These are phyloP conservation scores for Xylaria polymorpha DNA, from an alignment of 2,329 filamentous ascomycete species.

Conservation along the genomic window DNA sequence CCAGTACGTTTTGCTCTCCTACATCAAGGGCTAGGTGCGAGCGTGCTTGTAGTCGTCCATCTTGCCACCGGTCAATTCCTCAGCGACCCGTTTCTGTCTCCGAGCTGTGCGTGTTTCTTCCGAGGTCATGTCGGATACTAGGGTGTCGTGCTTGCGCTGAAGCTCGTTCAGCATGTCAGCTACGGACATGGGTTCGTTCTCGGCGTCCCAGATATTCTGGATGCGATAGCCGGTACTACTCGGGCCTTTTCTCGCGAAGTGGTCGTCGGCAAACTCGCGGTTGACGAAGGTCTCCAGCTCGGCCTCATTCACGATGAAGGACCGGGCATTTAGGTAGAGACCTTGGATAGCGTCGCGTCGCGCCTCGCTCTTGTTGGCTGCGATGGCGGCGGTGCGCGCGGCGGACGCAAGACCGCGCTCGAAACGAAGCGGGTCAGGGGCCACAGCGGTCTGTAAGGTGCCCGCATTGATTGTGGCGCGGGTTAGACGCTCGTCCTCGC, in stretches of 20 bases:
- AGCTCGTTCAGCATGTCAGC: constrained; percentile 57
- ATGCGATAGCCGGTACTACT: constrained; percentile 47
- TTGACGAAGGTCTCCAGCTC: constrained; percentile 82
- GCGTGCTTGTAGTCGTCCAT: constrained; percentile 53
- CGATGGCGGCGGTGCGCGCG: constrained; percentile 56
- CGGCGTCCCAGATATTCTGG: constrained; percentile 65
- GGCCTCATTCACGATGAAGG: constrained; percentile 85
- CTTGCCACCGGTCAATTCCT: constrained; percentile 70
- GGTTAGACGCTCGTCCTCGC: constrained; percentile 81
- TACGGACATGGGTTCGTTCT: constrained; percentile 60
- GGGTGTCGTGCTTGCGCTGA: constrained; percentile 43
- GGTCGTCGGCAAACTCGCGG: constrained; percentile 75
- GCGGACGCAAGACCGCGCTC: constrained; percentile 60
- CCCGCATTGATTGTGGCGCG: constrained; percentile 70
- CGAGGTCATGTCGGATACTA: constrained; percentile 52
- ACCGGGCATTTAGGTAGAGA: constrained; percentile 87
- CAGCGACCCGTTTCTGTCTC: constrained; percentile 67
- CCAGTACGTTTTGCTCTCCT: not conserved
- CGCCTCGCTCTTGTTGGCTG: constrained; percentile 65
- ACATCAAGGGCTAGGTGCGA: not conserved
- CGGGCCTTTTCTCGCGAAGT: constrained; percentile 54
- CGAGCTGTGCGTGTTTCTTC: constrained; percentile 60
- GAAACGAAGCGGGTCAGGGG: constrained; percentile 72
- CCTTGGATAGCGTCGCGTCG: constrained; percentile 81
- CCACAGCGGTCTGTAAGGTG: constrained; percentile 62